These are phyloP conservation scores for Acanthamoeba healyi DNA, from an alignment of 208 protist species.

Conservation along the genomic window DNA sequence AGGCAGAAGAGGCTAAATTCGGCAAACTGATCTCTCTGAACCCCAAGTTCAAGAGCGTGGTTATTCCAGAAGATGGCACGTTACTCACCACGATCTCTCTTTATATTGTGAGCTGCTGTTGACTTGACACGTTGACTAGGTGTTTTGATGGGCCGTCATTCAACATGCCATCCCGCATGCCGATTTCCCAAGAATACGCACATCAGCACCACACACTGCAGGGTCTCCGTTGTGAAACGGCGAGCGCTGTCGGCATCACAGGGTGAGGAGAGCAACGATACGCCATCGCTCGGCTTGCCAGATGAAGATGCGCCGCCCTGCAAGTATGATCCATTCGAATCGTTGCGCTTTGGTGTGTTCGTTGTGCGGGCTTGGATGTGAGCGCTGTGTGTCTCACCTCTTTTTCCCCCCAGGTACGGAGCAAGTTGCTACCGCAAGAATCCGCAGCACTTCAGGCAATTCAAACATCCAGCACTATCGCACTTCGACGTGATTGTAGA, in stretches of 20 bases:
- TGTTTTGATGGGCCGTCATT: slow-evolving; percentile 12
- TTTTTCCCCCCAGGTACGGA: background rate
- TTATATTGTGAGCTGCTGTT: background rate
- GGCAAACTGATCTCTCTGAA: slow-evolving; percentile 12
- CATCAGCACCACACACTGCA: slow-evolving; percentile 13
- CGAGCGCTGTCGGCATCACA: background rate
- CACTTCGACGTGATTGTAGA: background rate
- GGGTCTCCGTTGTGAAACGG: background rate
- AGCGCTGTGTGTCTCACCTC: background rate
- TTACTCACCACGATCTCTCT: background rate
- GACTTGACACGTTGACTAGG: background rate
- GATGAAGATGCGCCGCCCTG: background rate
- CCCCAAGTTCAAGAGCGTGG: slow-evolving; percentile 3
- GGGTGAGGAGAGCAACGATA: background rate
- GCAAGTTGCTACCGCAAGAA: slow-evolving; percentile 26
- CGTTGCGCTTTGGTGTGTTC: background rate
- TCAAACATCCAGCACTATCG: slow-evolving; percentile 1
- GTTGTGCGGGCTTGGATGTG: too few relatives aligned
- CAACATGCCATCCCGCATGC: background rate
- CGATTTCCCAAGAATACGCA: background rate
- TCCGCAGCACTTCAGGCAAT: background rate
- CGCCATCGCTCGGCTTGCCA: background rate
- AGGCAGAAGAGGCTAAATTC: background rate
- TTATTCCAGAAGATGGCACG: background rate
- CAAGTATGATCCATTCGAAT: background rate